Evolutionary conservation across 176 grass and related monocot genomes (phyloP).

Genomic region (Ananas comosus): DNA sequence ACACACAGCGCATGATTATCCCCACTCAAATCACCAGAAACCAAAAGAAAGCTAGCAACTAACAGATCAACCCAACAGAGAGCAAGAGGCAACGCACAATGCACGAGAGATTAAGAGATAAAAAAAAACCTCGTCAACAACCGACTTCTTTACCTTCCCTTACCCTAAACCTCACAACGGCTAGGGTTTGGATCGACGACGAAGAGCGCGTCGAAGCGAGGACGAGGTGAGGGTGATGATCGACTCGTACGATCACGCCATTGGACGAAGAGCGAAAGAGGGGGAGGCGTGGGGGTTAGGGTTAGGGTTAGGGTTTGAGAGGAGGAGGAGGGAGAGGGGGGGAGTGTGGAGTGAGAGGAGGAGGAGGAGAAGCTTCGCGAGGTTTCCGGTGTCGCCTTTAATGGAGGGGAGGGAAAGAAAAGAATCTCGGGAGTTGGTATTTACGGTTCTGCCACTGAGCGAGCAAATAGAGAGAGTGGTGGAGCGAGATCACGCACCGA

Average conservation of each 20-base stretch:
- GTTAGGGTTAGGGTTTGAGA: conserved; percentile 46
- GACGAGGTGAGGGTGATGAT: background rate
- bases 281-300: background rate
- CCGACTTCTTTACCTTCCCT: background rate
- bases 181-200: background rate
- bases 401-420: conserved; percentile 47
- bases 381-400: conserved; percentile 42
- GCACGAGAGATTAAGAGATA: background rate
- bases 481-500: background rate
- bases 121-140: background rate
- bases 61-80: background rate
- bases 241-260: conserved; percentile 11
- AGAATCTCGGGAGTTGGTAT: conserved; percentile 22
- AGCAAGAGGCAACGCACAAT: background rate
- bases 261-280: background rate
- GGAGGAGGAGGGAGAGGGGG: background rate
- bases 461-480: background rate
- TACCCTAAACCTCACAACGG: background rate
- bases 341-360: background rate
- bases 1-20: background rate
- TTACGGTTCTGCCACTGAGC: conserved; percentile 33
- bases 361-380: conserved; percentile 32
- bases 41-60: background rate
- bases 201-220: background rate
- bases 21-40: background rate